Evolutionary conservation across 2,329 filamentous ascomycete species (phyloP).

Genomic region (Blastomyces parvus): DNA sequence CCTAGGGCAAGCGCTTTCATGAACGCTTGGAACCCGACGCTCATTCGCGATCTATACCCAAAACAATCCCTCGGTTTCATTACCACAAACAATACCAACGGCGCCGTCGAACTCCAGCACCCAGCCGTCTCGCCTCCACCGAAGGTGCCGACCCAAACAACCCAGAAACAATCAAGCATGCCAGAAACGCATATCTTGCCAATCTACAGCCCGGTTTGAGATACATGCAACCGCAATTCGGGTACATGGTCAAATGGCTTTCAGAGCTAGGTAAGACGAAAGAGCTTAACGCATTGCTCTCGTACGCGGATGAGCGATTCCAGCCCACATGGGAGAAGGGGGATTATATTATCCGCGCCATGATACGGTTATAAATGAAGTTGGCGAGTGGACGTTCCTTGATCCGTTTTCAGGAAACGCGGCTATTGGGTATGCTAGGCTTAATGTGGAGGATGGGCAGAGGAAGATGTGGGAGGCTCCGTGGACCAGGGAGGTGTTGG

Average conservation of each 20-base stretch:
- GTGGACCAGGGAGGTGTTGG: not conserved
- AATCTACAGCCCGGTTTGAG: slow-evolving; percentile 6
- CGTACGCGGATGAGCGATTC: slow-evolving; percentile 23
- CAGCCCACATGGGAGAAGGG: slow-evolving; percentile 28
- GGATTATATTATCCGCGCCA: slow-evolving; percentile 29
- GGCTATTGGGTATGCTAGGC: slow-evolving; percentile 28
- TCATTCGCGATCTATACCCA: not conserved
- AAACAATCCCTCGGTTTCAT: not conserved
- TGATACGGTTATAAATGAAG: slow-evolving; percentile 18
- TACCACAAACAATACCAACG: not conserved
- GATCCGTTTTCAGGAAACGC: slow-evolving; percentile 32
- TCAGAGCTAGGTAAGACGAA: slow-evolving; percentile 25
- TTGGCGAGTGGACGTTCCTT: slow-evolving; percentile 9
- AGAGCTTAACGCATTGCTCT: slow-evolving; percentile 20
- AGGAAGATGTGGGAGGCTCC: slow-evolving; percentile 25
- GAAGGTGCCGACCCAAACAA: not conserved
- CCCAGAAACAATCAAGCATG: not conserved
- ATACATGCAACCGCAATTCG: not conserved
- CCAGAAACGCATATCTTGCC: not conserved
- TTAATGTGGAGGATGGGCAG: slow-evolving; percentile 32
- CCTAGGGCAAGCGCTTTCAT: not conserved
- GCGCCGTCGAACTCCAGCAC: not conserved
- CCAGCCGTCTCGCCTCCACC: not conserved
- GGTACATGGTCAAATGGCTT: slow-evolving; percentile 26
- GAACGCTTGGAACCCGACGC: not conserved